Evolutionary conservation across 768 basidiomycete genomes (phyloP), one percentile per base, ranked within the genome.

Genomic region (Floccularia luteovirens): DNA sequence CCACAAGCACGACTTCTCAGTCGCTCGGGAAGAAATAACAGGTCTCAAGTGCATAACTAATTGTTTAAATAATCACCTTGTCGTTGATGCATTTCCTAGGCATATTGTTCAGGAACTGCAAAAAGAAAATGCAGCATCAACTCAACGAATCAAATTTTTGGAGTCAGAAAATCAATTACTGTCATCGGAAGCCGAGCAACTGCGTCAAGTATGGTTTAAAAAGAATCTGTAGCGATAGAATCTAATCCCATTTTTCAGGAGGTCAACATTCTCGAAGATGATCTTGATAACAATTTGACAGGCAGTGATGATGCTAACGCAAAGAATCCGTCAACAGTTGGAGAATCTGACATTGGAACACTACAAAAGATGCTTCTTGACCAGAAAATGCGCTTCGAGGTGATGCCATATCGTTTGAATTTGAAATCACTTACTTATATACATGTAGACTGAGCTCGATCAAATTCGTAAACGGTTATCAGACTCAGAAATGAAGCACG

Each of bases 81-180:
- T 54, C 17, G 23, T 25, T 14, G 23, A 8, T 31, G 7, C n/a
- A 19, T 28, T 7, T 38, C 13, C 1, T 44, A 89, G 87, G 60
- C 82, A 90, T 51, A 89, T 96, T 50, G 78, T 96, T 16, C 83
- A 89, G 54, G 86, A 91, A 49, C 67, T 96, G 28, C 86, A 88
- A 53, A 83, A 85, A 50, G 92, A 96, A 60, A 87, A 78, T 49
- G 54, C 76, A 2, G 62, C 69, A 19, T 56, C 73, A 1, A 59
- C 71, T 5, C 82, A 88, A 44, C 74, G 74, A 44, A 78, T 77
- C 55, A 79, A 82, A 50, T 55, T 81, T n/a, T 55, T 92, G 31
- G 79, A 82, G 55, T 75, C 81, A 8, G 89, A 90, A 61, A 90
- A 91, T 52, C 72, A 72, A 47, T 59, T 81, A 10, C 64, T 92